Base-by-base conservation (phyloP, 2,329 filamentous ascomycete genomes). In the Endocalyx cinctus region DNA sequence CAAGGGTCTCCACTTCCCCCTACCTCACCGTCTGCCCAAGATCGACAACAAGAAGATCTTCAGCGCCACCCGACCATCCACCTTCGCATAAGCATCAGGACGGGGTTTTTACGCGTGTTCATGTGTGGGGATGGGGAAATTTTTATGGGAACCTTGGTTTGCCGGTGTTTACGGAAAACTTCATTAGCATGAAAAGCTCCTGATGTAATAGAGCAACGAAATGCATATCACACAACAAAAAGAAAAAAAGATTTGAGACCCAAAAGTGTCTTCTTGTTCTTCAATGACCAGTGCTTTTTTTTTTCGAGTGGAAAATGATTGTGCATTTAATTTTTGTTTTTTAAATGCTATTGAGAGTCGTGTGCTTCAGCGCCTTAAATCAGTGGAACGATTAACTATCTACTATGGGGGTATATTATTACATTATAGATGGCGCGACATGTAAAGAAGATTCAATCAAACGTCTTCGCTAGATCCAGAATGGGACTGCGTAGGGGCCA, bases 1-100 rank as follows among this genome's bases (percentile, higher is more conserved):
- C 71, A 97, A 97, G 84, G 67, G 80, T 70, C 86, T 98, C 70
- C 87, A 84, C 72, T 98, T 98, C 87, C 92, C 92, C 67, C 87
- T 98, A 55, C 92, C 92, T 66, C 92, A 98, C 81, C 92, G 94
- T 62, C 72, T 89, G 63, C 77, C 82, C 74, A 89, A 88, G 74
- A 76, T 77, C 69, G 70, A 69, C 66, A 80, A 74, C 76, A 85
- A 84, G 78, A 94, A 94, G 81, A 65, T 97, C 67, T 98, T 94
- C 77, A 79, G 84, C 66, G 81, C 87, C 63, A 87, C 80, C 73
- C 84, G 92, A 72, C 92, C 92, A 62, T 87, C 87, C 62, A 98
- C 92, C 69, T 97, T 97, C 79, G 92, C 88, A 79, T 97, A 88
- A 79, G 77, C n/a, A n/a, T n/a, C n/a, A n/a, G n/a, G n/a, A n/a